A percentile compares a stretch with the other conserved stretches of the same genome.
These are phyloP conservation scores for Mortierella sp. DNA, from an alignment of 371 early-diverging fungal species.

Conservation along the genomic window DNA sequence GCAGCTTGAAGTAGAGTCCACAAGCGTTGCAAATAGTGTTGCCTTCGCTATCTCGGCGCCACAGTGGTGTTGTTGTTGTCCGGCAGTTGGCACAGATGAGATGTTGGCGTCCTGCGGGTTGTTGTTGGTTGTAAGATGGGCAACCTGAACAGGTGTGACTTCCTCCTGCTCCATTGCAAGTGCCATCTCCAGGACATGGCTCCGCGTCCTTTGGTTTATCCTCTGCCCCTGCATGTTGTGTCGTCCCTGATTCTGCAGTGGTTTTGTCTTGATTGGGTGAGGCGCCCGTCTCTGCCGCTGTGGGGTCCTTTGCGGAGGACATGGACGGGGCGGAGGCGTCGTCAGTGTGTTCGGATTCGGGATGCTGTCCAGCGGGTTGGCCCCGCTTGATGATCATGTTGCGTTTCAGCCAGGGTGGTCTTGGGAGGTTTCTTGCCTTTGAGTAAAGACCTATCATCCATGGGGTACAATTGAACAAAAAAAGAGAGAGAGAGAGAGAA, in stretches of 20 bases:
- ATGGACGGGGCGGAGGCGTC: constrained; percentile 13
- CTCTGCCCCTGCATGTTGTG: constrained; percentile 12
- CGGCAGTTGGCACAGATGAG: constrained; percentile 86
- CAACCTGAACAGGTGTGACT: constrained; percentile 82
- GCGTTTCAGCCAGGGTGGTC: constrained; percentile 86
- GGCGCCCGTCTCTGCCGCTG: neutral
- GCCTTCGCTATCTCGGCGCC: constrained; percentile 87
- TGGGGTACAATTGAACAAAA: neutral
- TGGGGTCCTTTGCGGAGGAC: constrained; percentile 6
- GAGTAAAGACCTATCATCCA: constrained; percentile 76
- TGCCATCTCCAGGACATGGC: constrained; percentile 85
- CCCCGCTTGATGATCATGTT: constrained; percentile 55
- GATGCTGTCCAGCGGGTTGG: constrained; percentile 16
- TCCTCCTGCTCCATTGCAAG: constrained; percentile 86
- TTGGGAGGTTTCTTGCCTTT: constrained; percentile 85
- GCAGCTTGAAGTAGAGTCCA: constrained; percentile 89
- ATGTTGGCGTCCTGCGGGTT: constrained; percentile 63
- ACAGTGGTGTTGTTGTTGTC: constrained; percentile 90
- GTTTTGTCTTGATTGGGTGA: constrained; percentile 15
- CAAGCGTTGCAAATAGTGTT: constrained; percentile 91
- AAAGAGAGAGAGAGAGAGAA: neutral
- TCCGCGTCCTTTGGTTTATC: constrained; percentile 39
- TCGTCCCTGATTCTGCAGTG: constrained; percentile 17
- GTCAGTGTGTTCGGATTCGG: constrained; percentile 45
- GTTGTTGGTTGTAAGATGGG: constrained; percentile 81